A percentile compares a stretch with the other conserved stretches of the same genome.
phyloP scores from a whole-genome alignment of 2,329 filamentous ascomycete genomes.

The Colletotrichum sp. region DNA sequence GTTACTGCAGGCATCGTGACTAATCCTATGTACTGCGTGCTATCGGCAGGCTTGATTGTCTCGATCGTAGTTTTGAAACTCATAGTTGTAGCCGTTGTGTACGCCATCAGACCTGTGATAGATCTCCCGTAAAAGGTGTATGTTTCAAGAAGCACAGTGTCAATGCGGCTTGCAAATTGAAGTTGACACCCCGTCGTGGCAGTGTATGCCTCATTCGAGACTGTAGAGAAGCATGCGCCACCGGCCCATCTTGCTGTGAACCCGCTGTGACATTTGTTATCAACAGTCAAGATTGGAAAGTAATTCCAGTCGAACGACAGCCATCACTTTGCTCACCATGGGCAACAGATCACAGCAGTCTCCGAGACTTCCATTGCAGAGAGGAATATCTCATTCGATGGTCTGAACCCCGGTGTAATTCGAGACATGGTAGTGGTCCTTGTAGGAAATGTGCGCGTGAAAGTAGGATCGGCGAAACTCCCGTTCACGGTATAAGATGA shows the following conservation, averaged over 20 bases:
- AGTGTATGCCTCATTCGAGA: neutral
- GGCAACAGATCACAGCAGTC: neutral
- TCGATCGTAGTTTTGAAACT: neutral
- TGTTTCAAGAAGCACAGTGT: neutral
- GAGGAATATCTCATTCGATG: neutral
- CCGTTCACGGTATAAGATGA: neutral
- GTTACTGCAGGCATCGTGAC: neutral
- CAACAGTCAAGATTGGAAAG: neutral
- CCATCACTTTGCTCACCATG: neutral
- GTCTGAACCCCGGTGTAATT: neutral
- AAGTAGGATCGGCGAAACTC: neutral
- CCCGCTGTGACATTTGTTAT: neutral
- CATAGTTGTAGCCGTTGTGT: neutral
- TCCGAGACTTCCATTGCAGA: neutral
- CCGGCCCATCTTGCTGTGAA: neutral
- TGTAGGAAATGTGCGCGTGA: neutral
- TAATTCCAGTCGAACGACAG: neutral
- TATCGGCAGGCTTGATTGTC: neutral
- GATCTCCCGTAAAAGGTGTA: neutral
- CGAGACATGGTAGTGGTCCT: neutral
- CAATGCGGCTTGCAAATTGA: neutral
- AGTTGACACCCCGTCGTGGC: neutral
- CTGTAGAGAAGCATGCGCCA: neutral
- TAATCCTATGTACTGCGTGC: neutral
- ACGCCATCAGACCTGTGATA: neutral